These are phyloP conservation scores for Serendipita sp. DNA, from an alignment of 768 basidiomycete species.

Conservation along the genomic window DNA sequence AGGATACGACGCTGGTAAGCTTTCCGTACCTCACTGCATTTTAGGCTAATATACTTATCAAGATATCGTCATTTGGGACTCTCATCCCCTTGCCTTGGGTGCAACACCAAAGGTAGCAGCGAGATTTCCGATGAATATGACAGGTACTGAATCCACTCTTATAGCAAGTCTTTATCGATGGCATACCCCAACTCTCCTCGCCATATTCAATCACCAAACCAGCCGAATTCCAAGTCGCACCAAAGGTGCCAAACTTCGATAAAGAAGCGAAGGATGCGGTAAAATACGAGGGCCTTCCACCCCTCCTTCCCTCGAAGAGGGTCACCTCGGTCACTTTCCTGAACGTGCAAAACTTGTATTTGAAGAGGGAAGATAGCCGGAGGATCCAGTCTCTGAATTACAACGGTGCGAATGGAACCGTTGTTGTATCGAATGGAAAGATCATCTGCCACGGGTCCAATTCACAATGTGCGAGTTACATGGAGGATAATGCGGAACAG, in stretches of 20 bases:
- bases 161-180: constrained; percentile 68
- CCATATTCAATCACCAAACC: constrained; percentile 42
- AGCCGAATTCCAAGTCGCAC: constrained; percentile 33
- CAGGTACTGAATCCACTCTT: neutral
- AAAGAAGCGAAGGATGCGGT: constrained; percentile 47
- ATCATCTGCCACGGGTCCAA: constrained; percentile 33
- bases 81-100: constrained; percentile 60
- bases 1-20: constrained; percentile 58
- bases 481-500: constrained; percentile 18
- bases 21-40: constrained; percentile 13
- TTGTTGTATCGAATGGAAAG: constrained; percentile 37
- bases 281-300: constrained; percentile 58
- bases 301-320: constrained; percentile 32
- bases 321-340: constrained; percentile 39
- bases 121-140: too few species aligned
- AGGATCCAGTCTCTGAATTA: constrained; percentile 20
- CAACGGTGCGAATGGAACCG: constrained; percentile 19
- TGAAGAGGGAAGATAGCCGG: constrained; percentile 21
- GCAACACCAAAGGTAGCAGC: constrained; percentile 47
- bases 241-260: constrained; percentile 55
- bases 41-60: constrained; percentile 25
- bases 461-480: constrained; percentile 17
- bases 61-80: constrained; percentile 67
- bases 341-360: constrained; percentile 41
- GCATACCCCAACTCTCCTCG: constrained; percentile 47